Conservation (phyloP, 345 rosid genomes). For the Turnera subulata region DNA sequence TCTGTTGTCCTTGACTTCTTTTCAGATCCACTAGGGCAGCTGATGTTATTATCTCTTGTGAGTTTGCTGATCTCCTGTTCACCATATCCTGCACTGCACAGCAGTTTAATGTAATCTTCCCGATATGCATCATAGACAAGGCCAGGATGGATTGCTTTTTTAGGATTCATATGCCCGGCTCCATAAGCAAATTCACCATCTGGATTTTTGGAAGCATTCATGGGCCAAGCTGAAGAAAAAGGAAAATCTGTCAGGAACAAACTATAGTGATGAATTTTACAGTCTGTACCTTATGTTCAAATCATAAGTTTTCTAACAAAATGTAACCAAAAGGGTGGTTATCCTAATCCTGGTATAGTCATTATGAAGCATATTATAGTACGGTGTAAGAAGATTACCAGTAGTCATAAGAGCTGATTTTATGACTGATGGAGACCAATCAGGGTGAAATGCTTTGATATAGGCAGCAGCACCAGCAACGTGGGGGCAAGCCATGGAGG, state of each 20-base stretch:
- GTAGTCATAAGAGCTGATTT: background rate
- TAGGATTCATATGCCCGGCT: slow-evolving; percentile 8
- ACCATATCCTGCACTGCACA: slow-evolving; percentile 3
- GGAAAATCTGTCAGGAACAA: background rate
- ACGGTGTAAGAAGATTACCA: background rate
- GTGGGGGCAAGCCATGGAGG: background rate
- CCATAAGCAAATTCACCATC: slow-evolving; percentile 15
- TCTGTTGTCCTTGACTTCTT: slow-evolving; percentile 24
- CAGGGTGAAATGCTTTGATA: background rate
- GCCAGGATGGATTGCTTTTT: slow-evolving; percentile 3
- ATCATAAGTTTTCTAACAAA: no score
- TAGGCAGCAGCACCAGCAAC: background rate
- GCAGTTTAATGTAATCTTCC: slow-evolving; percentile 1
- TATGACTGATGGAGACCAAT: background rate
- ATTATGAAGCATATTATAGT: no score
- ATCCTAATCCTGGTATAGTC: no score
- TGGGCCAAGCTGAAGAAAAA: background rate
- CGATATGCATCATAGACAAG: background rate
- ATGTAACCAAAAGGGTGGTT: no score
- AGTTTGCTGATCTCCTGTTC: background rate
- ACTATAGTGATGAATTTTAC: background rate
- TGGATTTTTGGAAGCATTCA: background rate
- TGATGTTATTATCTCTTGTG: slow-evolving; percentile 4
- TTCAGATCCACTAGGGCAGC: background rate
- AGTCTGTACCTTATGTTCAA: no score